Conservation (phyloP, 2,329 filamentous ascomycete genomes). For the Dactylellina parvicollis region DNA sequence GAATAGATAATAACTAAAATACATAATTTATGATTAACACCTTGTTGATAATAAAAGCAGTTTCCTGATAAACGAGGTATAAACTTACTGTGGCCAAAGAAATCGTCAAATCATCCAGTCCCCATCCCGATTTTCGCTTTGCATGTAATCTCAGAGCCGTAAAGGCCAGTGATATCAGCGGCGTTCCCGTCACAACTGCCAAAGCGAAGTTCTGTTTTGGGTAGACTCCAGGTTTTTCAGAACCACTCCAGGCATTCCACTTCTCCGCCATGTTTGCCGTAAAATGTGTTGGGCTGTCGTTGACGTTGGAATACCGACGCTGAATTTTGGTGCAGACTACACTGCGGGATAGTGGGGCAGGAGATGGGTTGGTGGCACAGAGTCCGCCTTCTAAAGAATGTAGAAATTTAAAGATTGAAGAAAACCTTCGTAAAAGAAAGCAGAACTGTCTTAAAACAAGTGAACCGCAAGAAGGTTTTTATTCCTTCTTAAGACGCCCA, state of each 20-base stretch:
- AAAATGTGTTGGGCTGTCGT: slow-evolving; percentile 42
- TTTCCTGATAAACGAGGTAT: not conserved
- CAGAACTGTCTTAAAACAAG: slow-evolving; percentile 4
- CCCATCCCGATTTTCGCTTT: slow-evolving; percentile 40
- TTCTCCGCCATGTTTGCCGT: slow-evolving; percentile 34
- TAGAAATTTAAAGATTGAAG: slow-evolving; percentile 21
- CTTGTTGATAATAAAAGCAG: not conserved
- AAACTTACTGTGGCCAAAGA: slow-evolving; percentile 58
- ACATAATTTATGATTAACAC: slow-evolving; percentile 22
- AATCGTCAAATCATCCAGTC: slow-evolving; percentile 61
- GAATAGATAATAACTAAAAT: slow-evolving; percentile 61
- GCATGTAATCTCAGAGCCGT: slow-evolving; percentile 38
- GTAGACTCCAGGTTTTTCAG: slow-evolving; percentile 38
- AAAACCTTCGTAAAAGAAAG: slow-evolving; percentile 6
- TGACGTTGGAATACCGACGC: not conserved
- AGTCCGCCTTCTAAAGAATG: not conserved
- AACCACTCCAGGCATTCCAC: slow-evolving; percentile 28
- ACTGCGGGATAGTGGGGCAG: not conserved
- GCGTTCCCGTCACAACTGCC: slow-evolving; percentile 26
- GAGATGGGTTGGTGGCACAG: not conserved
- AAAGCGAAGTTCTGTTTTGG: slow-evolving; percentile 39
- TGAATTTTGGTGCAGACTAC: not conserved
- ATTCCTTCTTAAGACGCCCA: not conserved
- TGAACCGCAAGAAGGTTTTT: slow-evolving; percentile 21
- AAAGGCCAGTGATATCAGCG: slow-evolving; percentile 40